phyloP scores from a whole-genome alignment of 345 rosid genomes.

The Populus alba region DNA sequence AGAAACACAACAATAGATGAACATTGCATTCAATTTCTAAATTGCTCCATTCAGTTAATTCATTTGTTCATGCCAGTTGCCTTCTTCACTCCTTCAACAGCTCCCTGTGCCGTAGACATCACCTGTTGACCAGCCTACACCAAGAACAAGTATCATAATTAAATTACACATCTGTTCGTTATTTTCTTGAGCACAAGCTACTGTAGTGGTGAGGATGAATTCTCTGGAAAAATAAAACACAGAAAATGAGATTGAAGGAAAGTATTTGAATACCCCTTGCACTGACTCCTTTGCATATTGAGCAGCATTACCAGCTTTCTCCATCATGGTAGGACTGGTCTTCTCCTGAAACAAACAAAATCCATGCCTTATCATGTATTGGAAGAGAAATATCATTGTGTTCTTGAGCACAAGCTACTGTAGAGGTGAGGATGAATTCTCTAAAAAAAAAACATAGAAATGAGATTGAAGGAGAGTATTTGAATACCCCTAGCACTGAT shows the following conservation, averaged over 20 bases:
- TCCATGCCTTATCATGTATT: not conserved
- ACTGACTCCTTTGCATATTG: conserved; percentile 61
- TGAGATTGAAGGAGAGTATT: not conserved
- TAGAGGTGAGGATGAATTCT: not conserved
- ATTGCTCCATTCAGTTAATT: not conserved
- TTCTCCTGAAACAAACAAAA: conserved; percentile 49
- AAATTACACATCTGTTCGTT: too few relatives aligned
- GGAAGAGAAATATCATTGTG: not conserved
- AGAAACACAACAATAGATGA: not conserved
- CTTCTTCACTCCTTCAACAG: conserved; percentile 59
- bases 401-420: too few relatives aligned
- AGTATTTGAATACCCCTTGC: conserved; percentile 37
- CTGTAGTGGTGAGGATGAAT: not conserved
- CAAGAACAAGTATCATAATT: too few relatives aligned
- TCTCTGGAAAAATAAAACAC: not conserved
- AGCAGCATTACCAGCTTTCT: conserved; percentile 53
- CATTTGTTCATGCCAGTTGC: conserved; percentile 37
- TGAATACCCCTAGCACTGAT: conserved; percentile 48
- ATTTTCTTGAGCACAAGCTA: too few relatives aligned
- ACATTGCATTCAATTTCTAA: not conserved
- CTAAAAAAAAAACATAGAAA: not conserved
- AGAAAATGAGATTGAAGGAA: not conserved
- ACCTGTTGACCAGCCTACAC: conserved; percentile 58
- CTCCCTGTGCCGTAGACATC: conserved; percentile 54
- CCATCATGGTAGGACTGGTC: conserved; percentile 45